phyloP scores from a whole-genome alignment of 306 rosid species.

The Dalbergia oliveri region DNA sequence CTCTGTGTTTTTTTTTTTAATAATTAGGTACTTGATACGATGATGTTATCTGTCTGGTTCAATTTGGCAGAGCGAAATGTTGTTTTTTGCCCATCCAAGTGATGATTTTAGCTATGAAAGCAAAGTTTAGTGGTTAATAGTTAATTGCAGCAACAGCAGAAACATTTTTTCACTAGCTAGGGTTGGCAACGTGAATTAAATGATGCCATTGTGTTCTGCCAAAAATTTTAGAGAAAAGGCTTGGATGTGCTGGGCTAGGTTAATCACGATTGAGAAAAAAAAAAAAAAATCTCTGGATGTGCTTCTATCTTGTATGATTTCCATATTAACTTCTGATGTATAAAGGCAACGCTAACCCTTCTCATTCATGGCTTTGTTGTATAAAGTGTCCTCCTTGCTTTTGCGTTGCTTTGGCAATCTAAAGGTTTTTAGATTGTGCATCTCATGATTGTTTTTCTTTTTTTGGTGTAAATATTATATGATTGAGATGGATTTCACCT shows the following conservation, averaged over 20 bases:
- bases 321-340: not conserved
- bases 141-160: too few species aligned
- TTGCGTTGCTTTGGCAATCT: conserved; percentile 1
- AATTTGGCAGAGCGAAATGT: not conserved
- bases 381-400: not conserved
- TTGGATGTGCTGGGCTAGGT: too few species aligned
- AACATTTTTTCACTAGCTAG: not conserved
- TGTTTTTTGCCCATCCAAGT: not conserved
- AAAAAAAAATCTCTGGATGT: too few species aligned
- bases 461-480: not conserved
- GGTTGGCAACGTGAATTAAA: not conserved
- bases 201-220: not conserved
- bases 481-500: conserved; percentile 3
- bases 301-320: not conserved
- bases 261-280: too few species aligned
- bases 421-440: too few species aligned
- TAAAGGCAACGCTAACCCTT: not conserved
- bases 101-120: not conserved
- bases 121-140: not conserved
- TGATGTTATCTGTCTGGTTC: not conserved
- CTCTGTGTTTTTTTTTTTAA: too few species aligned
- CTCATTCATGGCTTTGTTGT: conserved; percentile 14
- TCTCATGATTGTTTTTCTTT: too few species aligned
- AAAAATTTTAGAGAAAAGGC: too few species aligned
- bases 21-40: not conserved